Conservation (phyloP, 2,329 filamentous ascomycete species). For the Calonectria montana region DNA sequence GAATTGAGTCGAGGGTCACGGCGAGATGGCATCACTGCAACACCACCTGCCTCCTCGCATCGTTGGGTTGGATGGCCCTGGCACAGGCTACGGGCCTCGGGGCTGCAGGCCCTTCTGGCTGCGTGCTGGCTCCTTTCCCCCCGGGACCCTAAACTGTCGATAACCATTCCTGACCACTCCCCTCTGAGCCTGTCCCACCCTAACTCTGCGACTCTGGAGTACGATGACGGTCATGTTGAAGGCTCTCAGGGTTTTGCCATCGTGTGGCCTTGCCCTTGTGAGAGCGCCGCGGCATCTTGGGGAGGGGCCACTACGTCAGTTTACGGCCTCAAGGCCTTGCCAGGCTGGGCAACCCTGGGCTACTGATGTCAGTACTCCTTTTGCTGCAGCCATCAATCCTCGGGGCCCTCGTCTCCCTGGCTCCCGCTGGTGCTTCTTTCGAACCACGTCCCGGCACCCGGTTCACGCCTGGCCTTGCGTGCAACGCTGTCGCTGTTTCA, state of each 20-base stretch:
- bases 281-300: conserved; percentile 35
- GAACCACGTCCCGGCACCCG: conserved; percentile 18
- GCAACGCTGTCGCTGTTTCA: conserved; percentile 41
- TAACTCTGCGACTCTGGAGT: conserved; percentile 36
- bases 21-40: conserved; percentile 44
- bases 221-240: conserved; percentile 41
- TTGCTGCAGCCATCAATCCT: conserved; percentile 34
- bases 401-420: conserved; percentile 13
- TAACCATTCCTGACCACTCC: conserved; percentile 15
- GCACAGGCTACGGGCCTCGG: conserved; percentile 7
- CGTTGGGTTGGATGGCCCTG: conserved; percentile 24
- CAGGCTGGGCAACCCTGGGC: conserved; percentile 36
- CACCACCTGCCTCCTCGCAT: conserved; percentile 35
- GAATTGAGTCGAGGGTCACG: conserved; percentile 29
- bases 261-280: conserved; percentile 33
- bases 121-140: conserved; percentile 4
- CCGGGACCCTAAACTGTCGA: not conserved
- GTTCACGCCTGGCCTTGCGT: conserved; percentile 17
- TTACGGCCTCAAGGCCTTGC: conserved; percentile 17
- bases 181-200: conserved; percentile 38
- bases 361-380: conserved; percentile 40
- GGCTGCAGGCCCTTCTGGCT: conserved; percentile 1
- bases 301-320: conserved; percentile 43
- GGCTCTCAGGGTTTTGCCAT: conserved; percentile 35
- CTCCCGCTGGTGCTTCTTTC: conserved; percentile 33